Conservation (phyloP, 2,329 filamentous ascomycete species). For the Akanthomyces uredinophilus region DNA sequence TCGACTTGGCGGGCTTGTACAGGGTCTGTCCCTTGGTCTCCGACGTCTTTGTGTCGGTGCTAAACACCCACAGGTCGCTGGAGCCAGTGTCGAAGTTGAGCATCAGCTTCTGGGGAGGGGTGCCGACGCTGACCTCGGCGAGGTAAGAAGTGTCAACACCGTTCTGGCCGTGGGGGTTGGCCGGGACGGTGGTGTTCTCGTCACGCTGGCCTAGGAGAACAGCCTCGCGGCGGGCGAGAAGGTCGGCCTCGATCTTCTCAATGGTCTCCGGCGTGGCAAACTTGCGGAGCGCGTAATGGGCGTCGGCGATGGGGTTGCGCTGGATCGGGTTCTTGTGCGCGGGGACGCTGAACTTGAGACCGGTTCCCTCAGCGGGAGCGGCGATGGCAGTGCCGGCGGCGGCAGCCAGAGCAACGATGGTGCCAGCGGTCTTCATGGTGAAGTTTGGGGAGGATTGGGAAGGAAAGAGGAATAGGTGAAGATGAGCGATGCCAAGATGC, state of each 20-base stretch:
- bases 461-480: background rate
- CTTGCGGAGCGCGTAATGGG: constrained; percentile 3
- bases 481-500: background rate
- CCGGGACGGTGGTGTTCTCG: constrained; percentile 5
- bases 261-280: background rate
- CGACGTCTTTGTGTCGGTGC: constrained; percentile 34
- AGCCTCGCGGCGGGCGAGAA: background rate
- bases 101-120: constrained; percentile 34
- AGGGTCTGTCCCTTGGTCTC: constrained; percentile 35
- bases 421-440: constrained; percentile 9
- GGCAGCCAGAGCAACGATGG: constrained; percentile 9
- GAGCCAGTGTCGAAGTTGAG: constrained; percentile 41
- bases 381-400: constrained; percentile 5
- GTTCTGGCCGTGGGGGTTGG: constrained; percentile 1
- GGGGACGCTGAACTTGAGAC: constrained; percentile 7
- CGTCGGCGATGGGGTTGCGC: constrained; percentile 2
- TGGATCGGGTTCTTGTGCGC: constrained; percentile 1
- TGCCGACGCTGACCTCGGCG: constrained; percentile 29
- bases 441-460: background rate
- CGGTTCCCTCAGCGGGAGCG: background rate
- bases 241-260: background rate
- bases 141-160: constrained; percentile 13
- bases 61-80: constrained; percentile 42
- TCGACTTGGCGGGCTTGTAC: constrained; percentile 36
- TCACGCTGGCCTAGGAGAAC: background rate